These are phyloP conservation scores for Cryptococcus sp. DNA, from an alignment of 1,284 basidiomycete genomes.

Conservation along the genomic window DNA sequence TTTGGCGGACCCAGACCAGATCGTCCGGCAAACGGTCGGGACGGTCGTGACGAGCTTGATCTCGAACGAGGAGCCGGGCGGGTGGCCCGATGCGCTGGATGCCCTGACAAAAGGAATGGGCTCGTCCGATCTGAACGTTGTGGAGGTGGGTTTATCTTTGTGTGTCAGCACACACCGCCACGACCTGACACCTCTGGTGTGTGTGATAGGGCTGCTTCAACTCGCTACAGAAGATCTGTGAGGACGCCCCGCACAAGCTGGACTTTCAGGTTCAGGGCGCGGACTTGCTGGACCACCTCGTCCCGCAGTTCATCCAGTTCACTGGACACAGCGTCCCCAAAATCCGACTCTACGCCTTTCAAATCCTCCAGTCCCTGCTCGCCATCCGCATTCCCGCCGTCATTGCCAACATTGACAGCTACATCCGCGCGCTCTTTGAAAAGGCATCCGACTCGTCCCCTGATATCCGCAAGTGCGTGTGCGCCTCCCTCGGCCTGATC, in stretches of 20 bases:
- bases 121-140: conserved; percentile 65
- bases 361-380: conserved; percentile 90
- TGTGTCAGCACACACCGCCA: background rate
- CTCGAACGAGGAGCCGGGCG: conserved; percentile 75
- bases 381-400: conserved; percentile 77
- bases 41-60: conserved; percentile 86
- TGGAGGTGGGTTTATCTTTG: conserved; percentile 67
- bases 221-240: conserved; percentile 90
- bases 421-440: conserved; percentile 90
- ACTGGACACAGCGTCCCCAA: conserved; percentile 67
- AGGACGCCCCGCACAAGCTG: conserved; percentile 93
- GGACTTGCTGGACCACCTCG: conserved; percentile 85
- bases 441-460: conserved; percentile 88
- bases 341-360: conserved; percentile 89
- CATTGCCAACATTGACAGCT: conserved; percentile 84
- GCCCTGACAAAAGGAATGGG: conserved; percentile 75
- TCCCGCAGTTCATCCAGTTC: conserved; percentile 87
- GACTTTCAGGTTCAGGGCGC: conserved; percentile 82
- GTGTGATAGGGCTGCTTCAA: conserved; percentile 78
- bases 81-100: conserved; percentile 88
- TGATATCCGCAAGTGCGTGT: conserved; percentile 92
- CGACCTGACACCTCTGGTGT: background rate
- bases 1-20: conserved; percentile 71
- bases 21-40: conserved; percentile 86
- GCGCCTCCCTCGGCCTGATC: conserved; percentile 89